Evolutionary conservation across 805 yeast genomes (phyloP).

Genomic region (Candida verbasci): DNA sequence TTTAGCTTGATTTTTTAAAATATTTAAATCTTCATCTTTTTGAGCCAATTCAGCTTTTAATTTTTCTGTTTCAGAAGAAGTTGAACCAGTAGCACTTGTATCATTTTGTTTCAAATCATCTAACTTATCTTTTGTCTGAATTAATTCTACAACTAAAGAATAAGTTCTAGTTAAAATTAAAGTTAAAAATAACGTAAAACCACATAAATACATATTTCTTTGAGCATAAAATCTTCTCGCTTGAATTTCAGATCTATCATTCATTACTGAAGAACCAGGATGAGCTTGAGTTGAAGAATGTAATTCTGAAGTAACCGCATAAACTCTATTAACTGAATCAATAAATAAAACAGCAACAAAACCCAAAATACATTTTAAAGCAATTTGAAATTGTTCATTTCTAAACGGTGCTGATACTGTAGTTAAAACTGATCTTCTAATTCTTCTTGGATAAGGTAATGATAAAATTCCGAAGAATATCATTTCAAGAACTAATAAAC

Average conservation of each 20-base stretch:
- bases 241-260: conserved; percentile 76
- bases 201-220: conserved; percentile 93
- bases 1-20: conserved; percentile 69
- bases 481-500: conserved; percentile 75
- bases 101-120: conserved; percentile 26
- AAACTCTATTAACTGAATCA: conserved; percentile 84
- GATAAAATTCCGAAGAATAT: conserved; percentile 73
- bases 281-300: conserved; percentile 23
- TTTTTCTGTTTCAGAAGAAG: conserved; percentile 26
- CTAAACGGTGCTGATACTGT: conserved; percentile 66
- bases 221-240: conserved; percentile 94
- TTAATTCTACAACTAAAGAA: conserved; percentile 68
- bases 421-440: conserved; percentile 64
- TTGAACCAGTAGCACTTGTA: too few relatives aligned
- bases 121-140: conserved; percentile 58
- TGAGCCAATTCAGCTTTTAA: conserved; percentile 45
- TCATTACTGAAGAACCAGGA: conserved; percentile 22
- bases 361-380: conserved; percentile 75
- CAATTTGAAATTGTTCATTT: conserved; percentile 66
- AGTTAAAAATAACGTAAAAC: conserved; percentile 88
- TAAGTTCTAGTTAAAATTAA: conserved; percentile 82
- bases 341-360: conserved; percentile 80
- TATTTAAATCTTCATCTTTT: conserved; percentile 61
- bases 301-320: conserved; percentile 62
- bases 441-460: conserved; percentile 74